Evolutionary conservation across 108 stramenopile genomes (phyloP).

Genomic region (Skeletonema grethae): DNA sequence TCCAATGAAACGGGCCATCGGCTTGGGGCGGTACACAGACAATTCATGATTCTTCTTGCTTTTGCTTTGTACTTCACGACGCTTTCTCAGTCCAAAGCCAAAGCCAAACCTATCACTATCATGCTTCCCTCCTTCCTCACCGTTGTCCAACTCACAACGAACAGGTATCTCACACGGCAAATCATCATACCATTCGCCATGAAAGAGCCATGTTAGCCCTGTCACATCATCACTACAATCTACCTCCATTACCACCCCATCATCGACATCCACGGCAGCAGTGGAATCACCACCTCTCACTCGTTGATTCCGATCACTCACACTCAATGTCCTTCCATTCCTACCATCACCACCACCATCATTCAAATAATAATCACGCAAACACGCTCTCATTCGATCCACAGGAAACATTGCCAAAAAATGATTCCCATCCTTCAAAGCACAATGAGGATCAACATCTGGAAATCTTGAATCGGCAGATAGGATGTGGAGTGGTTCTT

Average conservation of each 20-base stretch:
- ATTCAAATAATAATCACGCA: neutral
- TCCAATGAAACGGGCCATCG: neutral
- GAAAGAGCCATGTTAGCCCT: neutral
- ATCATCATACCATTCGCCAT: conserved; percentile 12
- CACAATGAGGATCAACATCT: conserved; percentile 41
- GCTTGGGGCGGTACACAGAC: neutral
- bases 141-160: neutral
- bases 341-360: neutral
- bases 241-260: neutral
- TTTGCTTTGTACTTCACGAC: conserved; percentile 4
- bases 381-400: neutral
- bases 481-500: conserved; percentile 49
- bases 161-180: neutral
- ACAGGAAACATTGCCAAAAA: conserved; percentile 62
- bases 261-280: neutral
- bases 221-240: neutral
- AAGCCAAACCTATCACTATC: neutral
- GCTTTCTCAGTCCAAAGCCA: neutral
- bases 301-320: neutral
- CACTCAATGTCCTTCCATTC: neutral
- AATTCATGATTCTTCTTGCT: neutral
- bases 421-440: conserved; percentile 56
- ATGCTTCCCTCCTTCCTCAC: neutral
- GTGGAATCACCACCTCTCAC: conserved; percentile 4
- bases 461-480: conserved; percentile 59